Evolutionary conservation across 2,329 filamentous ascomycete species (phyloP).

Genomic region (Trichoderma guizhouense): DNA sequence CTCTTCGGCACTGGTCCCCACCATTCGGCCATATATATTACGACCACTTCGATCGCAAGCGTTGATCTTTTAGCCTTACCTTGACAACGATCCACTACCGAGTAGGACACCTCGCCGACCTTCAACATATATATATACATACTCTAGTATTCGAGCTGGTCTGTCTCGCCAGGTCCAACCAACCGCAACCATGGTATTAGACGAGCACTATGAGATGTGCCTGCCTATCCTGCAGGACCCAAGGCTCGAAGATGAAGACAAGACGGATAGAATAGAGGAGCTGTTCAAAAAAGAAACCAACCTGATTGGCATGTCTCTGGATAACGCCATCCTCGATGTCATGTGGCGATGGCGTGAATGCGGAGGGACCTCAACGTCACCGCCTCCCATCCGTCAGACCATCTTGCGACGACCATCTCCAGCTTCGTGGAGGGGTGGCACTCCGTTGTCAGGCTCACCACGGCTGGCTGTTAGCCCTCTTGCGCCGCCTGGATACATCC

Average conservation of each 20-base stretch:
- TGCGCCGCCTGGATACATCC: slow-evolving; percentile 77
- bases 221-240: slow-evolving; percentile 82
- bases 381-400: slow-evolving; percentile 81
- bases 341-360: slow-evolving; percentile 79
- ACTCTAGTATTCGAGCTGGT: background rate
- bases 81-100: background rate
- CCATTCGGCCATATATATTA: background rate
- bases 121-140: background rate
- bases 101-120: background rate
- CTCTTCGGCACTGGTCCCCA: background rate
- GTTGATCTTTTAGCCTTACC: background rate
- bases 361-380: slow-evolving; percentile 64
- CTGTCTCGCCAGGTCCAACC: background rate
- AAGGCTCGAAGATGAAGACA: slow-evolving; percentile 86
- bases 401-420: slow-evolving; percentile 88
- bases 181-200: slow-evolving; percentile 72
- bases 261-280: slow-evolving; percentile 86
- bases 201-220: slow-evolving; percentile 89
- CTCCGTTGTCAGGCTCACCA: slow-evolving; percentile 79
- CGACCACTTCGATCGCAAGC: slow-evolving; percentile 2
- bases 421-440: slow-evolving; percentile 86
- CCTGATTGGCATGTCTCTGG: slow-evolving; percentile 71
- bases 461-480: slow-evolving; percentile 78
- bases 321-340: slow-evolving; percentile 86
- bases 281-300: slow-evolving; percentile 75